Base-by-base conservation (phyloP, 345 rosid genomes). In the Eucalyptus leucophloia region DNA sequence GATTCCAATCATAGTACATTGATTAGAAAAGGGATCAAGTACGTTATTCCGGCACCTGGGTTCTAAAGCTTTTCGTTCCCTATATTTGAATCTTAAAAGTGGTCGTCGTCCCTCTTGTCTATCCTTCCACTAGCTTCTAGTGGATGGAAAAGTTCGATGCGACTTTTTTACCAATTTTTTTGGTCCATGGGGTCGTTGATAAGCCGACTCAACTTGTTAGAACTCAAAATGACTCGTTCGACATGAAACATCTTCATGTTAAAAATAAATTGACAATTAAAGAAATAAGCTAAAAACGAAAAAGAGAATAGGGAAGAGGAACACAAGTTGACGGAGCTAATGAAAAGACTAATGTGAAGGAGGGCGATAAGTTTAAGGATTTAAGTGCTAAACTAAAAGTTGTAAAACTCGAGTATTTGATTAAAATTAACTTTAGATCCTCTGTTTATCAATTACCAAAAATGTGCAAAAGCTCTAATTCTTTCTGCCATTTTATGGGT, bases 361-460 rank as follows among this genome's bases (percentile, higher is more conserved):
- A 54, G 11, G 58, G 26, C 62, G 28, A 56, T 1, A 56, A 56
- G 12, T 56, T 23, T 9, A 21, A 56, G 62, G 6, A 23, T 2
- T 56, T 56, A 23, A 9, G 28, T 56, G 62, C 62, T 23, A 24
- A 56, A 56, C 28, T 56, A 24, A 56, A 56, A 56, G 62, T 56
- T 23, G 62, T 23, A 56, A 56, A 4, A 23, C 26, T 9, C 1
- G 12, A 56, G 62, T 56, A 56, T 56, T 23, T 56, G 12, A 23
- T 24, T 23, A 56, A 56, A 21, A 56, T 56, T 21, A 56, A 56
- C 28, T 8, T 0, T 28, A 56, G 60, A 56, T 56, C 60, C 6
- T 56, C 0, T 23, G 6, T 56, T 56, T 21, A 23, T 23, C 28
- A 23, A 56, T 56, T 56, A 0, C 28, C 0, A 0, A 9, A 56